Conservation (phyloP, 2,329 filamentous ascomycete species). For the Alternaria brassicae region DNA sequence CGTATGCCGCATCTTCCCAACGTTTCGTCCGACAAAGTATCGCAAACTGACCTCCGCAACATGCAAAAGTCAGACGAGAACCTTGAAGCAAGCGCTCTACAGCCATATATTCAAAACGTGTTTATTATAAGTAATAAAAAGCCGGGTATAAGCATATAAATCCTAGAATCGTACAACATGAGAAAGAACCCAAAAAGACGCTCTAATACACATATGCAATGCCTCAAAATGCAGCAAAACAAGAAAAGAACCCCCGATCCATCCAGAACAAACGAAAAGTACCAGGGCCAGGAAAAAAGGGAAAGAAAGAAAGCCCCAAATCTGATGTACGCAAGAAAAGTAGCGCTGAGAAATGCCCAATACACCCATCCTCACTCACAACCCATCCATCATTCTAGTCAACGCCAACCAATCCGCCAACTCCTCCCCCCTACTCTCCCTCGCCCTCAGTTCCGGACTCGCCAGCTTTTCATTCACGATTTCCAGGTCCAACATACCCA, state of each 20-base stretch:
- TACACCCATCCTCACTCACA: constrained; percentile 7
- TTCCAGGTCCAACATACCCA: constrained; percentile 17
- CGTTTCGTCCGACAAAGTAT: no score
- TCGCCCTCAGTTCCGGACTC: neutral
- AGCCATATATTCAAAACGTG: no score
- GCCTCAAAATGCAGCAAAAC: neutral
- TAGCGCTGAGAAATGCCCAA: neutral
- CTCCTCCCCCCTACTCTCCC: constrained; percentile 11
- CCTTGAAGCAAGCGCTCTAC: no score
- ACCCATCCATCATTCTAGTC: constrained; percentile 21
- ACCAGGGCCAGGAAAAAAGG: no score
- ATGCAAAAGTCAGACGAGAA: no score
- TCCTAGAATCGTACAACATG: neutral
- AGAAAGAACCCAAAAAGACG: neutral
- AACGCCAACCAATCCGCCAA: constrained; percentile 25
- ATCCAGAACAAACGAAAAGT: neutral
- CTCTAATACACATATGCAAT: neutral
- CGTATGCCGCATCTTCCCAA: no score
- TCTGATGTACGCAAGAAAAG: neutral
- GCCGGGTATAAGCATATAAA: neutral
- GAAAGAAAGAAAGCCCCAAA: neutral
- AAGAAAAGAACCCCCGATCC: neutral
- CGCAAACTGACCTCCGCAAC: no score
- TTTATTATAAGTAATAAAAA: neutral
- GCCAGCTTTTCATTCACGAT: constrained; percentile 2